Conservation (phyloP, 2,329 filamentous ascomycete species). For the Phialocephala subalpina region DNA sequence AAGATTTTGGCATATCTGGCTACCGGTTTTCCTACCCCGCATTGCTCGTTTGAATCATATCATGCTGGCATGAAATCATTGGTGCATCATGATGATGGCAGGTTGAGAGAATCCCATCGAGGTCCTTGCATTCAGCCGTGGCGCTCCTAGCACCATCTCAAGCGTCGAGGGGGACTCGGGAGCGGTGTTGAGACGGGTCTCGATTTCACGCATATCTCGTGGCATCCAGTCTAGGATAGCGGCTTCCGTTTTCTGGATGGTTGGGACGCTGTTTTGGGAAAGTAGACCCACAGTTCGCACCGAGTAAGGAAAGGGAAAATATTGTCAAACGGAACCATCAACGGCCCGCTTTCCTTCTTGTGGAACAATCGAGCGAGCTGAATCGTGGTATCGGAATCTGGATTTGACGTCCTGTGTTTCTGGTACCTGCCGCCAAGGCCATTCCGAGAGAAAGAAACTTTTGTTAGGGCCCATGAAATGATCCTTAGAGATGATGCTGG, state of each 20-base stretch:
- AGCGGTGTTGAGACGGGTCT: background rate
- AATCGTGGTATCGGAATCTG: conserved; percentile 4
- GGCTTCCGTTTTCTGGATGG: background rate
- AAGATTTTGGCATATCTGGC: background rate
- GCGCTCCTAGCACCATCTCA: background rate
- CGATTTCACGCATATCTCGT: background rate
- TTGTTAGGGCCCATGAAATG: no score
- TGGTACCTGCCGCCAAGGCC: no score
- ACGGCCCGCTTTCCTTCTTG: background rate
- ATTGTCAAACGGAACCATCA: background rate
- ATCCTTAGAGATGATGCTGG: no score
- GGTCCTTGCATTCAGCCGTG: background rate
- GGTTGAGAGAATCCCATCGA: no score
- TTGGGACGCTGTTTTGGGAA: background rate
- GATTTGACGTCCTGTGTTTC: background rate
- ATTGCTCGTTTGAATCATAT: background rate
- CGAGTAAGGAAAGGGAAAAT: background rate
- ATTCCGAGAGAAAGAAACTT: no score
- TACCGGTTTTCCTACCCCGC: background rate
- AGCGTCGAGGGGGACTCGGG: background rate
- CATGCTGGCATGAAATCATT: no score
- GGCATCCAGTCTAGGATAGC: background rate
- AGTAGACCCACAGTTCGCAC: background rate
- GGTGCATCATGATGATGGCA: background rate
- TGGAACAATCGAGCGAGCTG: conserved; percentile 2